Percentiles rank a stretch among this genome's conserved stretches.
Evolutionary conservation across 2,329 filamentous ascomycete genomes (phyloP).

Genomic region (Fusarium clavum): DNA sequence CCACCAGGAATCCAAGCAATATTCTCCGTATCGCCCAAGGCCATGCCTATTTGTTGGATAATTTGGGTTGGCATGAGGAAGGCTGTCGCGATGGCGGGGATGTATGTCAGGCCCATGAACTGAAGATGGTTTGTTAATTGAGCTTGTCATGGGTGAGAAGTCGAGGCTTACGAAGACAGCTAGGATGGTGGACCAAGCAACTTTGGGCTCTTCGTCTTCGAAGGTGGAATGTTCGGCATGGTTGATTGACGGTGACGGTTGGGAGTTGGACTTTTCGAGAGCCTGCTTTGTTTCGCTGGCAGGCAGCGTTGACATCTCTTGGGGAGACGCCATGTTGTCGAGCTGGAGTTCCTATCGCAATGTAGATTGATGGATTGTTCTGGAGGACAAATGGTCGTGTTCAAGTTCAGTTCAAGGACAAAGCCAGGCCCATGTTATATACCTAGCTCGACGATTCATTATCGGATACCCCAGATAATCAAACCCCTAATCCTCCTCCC

Average conservation of each 20-base stretch:
- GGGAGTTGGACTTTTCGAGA: background rate
- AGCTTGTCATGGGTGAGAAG: fast-evolving
- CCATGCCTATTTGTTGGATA: conserved; percentile 13
- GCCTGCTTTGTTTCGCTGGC: background rate
- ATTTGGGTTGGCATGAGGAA: conserved; percentile 21
- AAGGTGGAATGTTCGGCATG: conserved; percentile 1
- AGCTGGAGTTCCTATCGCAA: background rate
- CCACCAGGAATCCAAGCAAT: conserved; percentile 20
- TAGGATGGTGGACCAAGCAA: conserved; percentile 11
- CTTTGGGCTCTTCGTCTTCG: background rate
- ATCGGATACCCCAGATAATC: background rate
- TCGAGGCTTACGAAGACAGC: conserved; percentile 3
- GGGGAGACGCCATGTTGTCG: background rate
- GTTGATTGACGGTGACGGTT: background rate
- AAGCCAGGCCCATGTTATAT: background rate
- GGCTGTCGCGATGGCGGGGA: conserved; percentile 14
- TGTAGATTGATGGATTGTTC: background rate
- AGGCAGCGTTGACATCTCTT: background rate
- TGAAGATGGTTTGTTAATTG: no score
- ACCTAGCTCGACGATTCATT: background rate
- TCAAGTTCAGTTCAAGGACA: background rate
- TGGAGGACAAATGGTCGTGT: background rate
- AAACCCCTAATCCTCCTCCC: background rate
- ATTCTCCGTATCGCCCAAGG: conserved; percentile 1
- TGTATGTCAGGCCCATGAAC: conserved; percentile 15